Evolutionary conservation across 2,329 filamentous ascomycete species (phyloP).

Genomic region (Esteya vermicola): DNA sequence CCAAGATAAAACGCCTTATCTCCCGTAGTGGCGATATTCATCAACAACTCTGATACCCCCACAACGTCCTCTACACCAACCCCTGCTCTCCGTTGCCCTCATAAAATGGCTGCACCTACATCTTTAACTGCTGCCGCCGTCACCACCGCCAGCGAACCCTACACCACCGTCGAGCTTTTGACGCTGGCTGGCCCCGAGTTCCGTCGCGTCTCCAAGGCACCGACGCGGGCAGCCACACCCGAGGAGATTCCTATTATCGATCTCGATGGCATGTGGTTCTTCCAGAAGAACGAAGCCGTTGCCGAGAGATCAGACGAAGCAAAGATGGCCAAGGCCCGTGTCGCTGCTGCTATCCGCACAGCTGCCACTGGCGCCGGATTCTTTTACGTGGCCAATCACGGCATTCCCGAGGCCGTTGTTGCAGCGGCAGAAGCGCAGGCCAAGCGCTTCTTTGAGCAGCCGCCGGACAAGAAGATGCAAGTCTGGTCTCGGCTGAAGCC

Average conservation of each 20-base stretch:
- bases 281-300: slow-evolving; percentile 14
- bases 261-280: slow-evolving; percentile 25
- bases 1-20: too few relatives aligned
- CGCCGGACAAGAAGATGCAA: slow-evolving; percentile 11
- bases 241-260: slow-evolving; percentile 41
- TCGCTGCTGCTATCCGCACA: slow-evolving; percentile 24
- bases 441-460: slow-evolving; percentile 11
- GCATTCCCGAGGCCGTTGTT: slow-evolving; percentile 10
- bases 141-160: too few relatives aligned
- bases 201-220: slow-evolving; percentile 19
- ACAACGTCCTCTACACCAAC: too few relatives aligned
- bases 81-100: neutral
- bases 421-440: slow-evolving; percentile 5
- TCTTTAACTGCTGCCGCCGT: neutral
- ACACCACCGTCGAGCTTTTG: slow-evolving; percentile 4
- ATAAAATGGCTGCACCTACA: neutral
- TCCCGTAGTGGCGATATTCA: too few relatives aligned
- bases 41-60: too few relatives aligned
- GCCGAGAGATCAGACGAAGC: neutral
- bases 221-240: slow-evolving; percentile 20
- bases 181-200: slow-evolving; percentile 22
- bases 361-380: slow-evolving; percentile 12
- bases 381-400: slow-evolving; percentile 13
- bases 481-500: slow-evolving; percentile 6
- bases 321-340: slow-evolving; percentile 12